Percentiles rank a stretch among this genome's conserved stretches.
phyloP scores from a whole-genome alignment of 768 basidiomycete genomes.

The Kwoniella mangroviensis region DNA sequence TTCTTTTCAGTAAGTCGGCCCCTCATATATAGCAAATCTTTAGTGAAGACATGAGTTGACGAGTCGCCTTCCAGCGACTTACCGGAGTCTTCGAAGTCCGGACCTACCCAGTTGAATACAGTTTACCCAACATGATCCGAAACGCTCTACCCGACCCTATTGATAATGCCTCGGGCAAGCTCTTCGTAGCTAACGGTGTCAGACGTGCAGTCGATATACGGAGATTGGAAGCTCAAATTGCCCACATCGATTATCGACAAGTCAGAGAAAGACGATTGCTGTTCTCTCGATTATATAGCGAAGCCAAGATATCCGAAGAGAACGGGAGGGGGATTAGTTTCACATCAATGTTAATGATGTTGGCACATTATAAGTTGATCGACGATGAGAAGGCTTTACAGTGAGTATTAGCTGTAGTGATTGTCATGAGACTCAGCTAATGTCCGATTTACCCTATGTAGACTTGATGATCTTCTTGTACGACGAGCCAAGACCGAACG shows the following conservation, averaged over 20 bases:
- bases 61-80: constrained; percentile 65
- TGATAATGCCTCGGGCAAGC: constrained; percentile 36
- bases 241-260: constrained; percentile 67
- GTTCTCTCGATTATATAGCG: constrained; percentile 81
- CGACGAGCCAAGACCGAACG: constrained; percentile 76
- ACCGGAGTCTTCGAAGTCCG: constrained; percentile 85
- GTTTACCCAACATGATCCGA: constrained; percentile 66
- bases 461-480: constrained; percentile 77
- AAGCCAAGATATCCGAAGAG: constrained; percentile 76
- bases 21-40: not conserved
- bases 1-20: constrained; percentile 75
- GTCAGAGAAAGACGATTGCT: constrained; percentile 71
- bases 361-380: constrained; percentile 91
- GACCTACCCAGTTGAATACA: constrained; percentile 76
- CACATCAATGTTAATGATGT: constrained; percentile 80
- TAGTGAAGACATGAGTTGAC: not conserved
- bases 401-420: constrained; percentile 62
- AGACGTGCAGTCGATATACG: constrained; percentile 65
- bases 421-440: not conserved
- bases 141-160: constrained; percentile 58
- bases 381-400: constrained; percentile 83
- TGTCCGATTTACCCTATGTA: constrained; percentile 51
- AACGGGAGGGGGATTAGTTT: constrained; percentile 83
- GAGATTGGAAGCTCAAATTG: constrained; percentile 67
- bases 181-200: constrained; percentile 38